phyloP scores from a whole-genome alignment of 1,284 basidiomycete species.

The Blastosporella zonata region DNA sequence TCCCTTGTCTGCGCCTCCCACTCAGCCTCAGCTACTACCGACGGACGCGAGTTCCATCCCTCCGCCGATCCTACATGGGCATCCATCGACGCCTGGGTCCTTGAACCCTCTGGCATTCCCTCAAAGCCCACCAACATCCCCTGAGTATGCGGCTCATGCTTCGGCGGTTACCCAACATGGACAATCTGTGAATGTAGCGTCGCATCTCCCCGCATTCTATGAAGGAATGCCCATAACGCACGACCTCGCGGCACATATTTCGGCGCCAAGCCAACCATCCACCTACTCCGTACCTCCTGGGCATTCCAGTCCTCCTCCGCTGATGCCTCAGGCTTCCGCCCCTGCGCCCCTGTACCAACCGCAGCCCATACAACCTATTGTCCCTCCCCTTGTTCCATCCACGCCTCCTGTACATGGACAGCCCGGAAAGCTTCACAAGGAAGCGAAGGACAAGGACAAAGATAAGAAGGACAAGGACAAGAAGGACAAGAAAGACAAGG shows the following conservation, averaged over 20 bases:
- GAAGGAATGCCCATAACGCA: not conserved
- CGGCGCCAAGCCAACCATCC: not conserved
- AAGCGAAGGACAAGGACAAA: not conserved
- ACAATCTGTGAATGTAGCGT: not conserved
- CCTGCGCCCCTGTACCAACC: constrained; percentile 13
- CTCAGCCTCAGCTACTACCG: not conserved
- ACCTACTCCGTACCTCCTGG: not conserved
- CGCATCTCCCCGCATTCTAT: not conserved
- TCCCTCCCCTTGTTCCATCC: constrained; percentile 2
- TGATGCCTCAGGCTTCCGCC: not conserved
- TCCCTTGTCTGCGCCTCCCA: not conserved
- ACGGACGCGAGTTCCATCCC: not conserved
- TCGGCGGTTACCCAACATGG: not conserved
- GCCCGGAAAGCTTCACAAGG: not conserved
- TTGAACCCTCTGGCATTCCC: not conserved
- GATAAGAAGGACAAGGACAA: not conserved
- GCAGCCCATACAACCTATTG: constrained; percentile 2
- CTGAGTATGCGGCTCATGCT: not conserved
- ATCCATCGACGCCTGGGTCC: not conserved
- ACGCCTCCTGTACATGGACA: constrained; percentile 1
- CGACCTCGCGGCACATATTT: not conserved
- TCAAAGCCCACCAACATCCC: not conserved
- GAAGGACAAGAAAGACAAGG: not conserved
- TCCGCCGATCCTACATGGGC: not conserved
- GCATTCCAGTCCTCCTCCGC: not conserved